Percentiles rank a stretch among this genome's conserved stretches.
Evolutionary conservation across 2,329 filamentous ascomycete species (phyloP).

Genomic region (Diaporthe sp.): DNA sequence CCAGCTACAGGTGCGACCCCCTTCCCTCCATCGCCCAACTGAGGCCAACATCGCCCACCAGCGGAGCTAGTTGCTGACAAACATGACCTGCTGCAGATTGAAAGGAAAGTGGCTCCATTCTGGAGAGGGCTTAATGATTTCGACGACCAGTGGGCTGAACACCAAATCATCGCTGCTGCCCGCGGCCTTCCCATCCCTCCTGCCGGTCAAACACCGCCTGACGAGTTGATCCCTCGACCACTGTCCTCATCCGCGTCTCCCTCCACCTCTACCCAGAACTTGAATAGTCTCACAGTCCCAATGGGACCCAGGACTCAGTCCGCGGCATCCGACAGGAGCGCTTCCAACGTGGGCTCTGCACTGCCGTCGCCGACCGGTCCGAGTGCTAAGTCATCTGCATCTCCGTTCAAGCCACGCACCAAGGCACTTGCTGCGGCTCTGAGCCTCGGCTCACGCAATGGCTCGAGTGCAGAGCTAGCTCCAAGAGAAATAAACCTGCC

Average conservation of each 20-base stretch:
- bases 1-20: constrained; percentile 81
- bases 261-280: constrained; percentile 68
- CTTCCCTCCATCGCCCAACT: neutral
- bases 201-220: constrained; percentile 84
- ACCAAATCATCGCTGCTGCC: constrained; percentile 93
- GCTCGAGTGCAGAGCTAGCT: constrained; percentile 77
- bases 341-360: constrained; percentile 73
- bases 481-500: constrained; percentile 86
- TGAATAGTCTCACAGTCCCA: constrained; percentile 83
- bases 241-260: constrained; percentile 61
- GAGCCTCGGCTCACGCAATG: constrained; percentile 79
- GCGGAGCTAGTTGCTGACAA: constrained; percentile 1
- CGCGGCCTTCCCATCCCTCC: constrained; percentile 87
- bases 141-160: constrained; percentile 89
- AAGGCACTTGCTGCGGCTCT: constrained; percentile 90
- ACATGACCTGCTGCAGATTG: constrained; percentile 72
- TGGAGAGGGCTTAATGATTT: constrained; percentile 95
- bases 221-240: constrained; percentile 68
- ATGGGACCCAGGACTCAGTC: constrained; percentile 84
- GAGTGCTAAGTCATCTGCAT: constrained; percentile 58
- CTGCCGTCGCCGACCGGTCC: constrained; percentile 70
- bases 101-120: constrained; percentile 92
- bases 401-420: constrained; percentile 83
- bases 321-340: constrained; percentile 78
- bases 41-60: neutral